These are phyloP conservation scores for Pichia cabralensis DNA, from an alignment of 805 yeast species.

Conservation along the genomic window DNA sequence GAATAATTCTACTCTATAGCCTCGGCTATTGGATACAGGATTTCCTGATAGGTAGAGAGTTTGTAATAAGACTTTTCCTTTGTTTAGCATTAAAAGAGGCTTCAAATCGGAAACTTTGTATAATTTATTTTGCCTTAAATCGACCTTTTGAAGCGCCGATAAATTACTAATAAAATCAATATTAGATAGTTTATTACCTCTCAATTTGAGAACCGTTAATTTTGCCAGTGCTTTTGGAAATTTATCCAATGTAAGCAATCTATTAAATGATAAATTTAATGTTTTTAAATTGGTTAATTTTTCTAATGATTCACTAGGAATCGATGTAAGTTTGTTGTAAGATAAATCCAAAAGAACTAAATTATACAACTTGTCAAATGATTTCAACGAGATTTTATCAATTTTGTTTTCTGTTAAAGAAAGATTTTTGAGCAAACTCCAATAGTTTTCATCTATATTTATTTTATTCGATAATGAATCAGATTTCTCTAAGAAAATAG, in stretches of 20 bases:
- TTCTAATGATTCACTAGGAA: slow-evolving; percentile 44
- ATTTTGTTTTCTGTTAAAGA: slow-evolving; percentile 33
- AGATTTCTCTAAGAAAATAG: no score
- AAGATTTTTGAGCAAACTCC: slow-evolving; percentile 32
- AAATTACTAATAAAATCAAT: slow-evolving; percentile 38
- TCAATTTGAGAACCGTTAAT: slow-evolving; percentile 38
- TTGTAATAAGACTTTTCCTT: slow-evolving; percentile 14
- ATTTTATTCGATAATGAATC: no score
- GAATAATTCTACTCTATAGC: slow-evolving; percentile 44
- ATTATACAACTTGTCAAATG: slow-evolving; percentile 24
- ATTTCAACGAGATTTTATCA: slow-evolving; percentile 20
- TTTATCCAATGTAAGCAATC: slow-evolving; percentile 23
- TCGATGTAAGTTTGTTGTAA: slow-evolving; percentile 35
- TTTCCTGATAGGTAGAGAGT: slow-evolving; percentile 30
- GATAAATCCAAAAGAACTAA: slow-evolving; percentile 44
- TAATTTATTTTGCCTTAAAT: slow-evolving; percentile 40
- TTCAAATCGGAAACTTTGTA: slow-evolving; percentile 29
- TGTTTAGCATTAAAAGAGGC: slow-evolving; percentile 27
- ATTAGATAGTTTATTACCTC: slow-evolving; percentile 35
- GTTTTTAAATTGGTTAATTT: slow-evolving; percentile 39
- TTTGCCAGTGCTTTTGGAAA: slow-evolving; percentile 33
- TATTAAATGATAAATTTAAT: slow-evolving; percentile 42
- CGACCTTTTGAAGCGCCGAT: slow-evolving; percentile 37
- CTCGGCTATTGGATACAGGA: slow-evolving; percentile 26
- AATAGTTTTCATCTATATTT: no score